Conservation (phyloP, 345 rosid species). For the Noccaea bulbosa region DNA sequence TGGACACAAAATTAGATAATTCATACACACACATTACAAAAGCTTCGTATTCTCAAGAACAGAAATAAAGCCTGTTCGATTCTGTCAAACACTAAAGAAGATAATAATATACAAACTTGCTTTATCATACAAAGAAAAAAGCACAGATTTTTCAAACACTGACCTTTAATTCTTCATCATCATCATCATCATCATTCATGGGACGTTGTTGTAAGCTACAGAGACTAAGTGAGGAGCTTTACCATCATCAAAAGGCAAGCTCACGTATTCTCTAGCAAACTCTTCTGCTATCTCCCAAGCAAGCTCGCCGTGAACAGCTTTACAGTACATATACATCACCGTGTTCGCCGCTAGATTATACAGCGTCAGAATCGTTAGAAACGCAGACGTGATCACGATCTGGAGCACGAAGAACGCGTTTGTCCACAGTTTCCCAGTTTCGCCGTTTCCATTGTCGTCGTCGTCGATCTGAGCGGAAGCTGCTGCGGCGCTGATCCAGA, state of each 20-base stretch:
- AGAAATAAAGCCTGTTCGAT: conserved; percentile 12
- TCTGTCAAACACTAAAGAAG: conserved; percentile 9
- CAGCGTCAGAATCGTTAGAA: conserved; percentile 42
- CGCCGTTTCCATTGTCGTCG: conserved; percentile 14
- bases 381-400: conserved; percentile 53
- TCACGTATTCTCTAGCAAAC: conserved; percentile 59
- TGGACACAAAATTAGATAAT: conserved; percentile 1
- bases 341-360: conserved; percentile 56
- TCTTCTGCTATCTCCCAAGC: conserved; percentile 77
- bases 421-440: conserved; percentile 42
- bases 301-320: conserved; percentile 71
- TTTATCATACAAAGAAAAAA: conserved; percentile 36
- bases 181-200: conserved; percentile 1
- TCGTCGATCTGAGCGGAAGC: conserved; percentile 23
- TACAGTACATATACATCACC: conserved; percentile 71
- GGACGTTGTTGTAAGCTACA: conserved; percentile 38
- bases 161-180: conserved; percentile 1
- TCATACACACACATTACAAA: conserved; percentile 11
- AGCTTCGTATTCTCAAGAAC: conserved; percentile 5
- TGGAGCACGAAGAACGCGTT: conserved; percentile 49
- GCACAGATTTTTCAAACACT: neutral
- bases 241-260: conserved; percentile 75
- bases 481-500: conserved; percentile 36
- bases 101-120: conserved; percentile 5
- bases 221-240: conserved; percentile 75